These are phyloP conservation scores for Phialemoniopsis sp. DNA, from an alignment of 2,329 filamentous ascomycete genomes.

Conservation along the genomic window DNA sequence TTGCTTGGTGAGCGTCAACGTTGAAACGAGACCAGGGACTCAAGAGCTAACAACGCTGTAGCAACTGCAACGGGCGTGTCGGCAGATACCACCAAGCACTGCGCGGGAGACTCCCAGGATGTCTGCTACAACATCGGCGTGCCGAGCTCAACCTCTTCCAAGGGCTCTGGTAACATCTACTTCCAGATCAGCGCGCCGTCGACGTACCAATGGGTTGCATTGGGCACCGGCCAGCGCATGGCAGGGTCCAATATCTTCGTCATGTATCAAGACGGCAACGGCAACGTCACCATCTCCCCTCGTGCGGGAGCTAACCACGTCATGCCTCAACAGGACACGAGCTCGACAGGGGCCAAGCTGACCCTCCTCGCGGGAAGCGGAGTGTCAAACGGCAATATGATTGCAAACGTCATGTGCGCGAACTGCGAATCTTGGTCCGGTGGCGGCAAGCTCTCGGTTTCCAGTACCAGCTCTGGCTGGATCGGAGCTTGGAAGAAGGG, in stretches of 20 bases:
- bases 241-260: slow-evolving; percentile 56
- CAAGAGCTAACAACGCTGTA: too few relatives aligned
- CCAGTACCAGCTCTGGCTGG: slow-evolving; percentile 37
- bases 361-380: slow-evolving; percentile 57
- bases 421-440: slow-evolving; percentile 46
- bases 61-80: slow-evolving; percentile 12
- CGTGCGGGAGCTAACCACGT: slow-evolving; percentile 42
- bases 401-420: slow-evolving; percentile 54
- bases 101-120: slow-evolving; percentile 28
- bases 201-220: slow-evolving; percentile 50
- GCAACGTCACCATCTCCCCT: slow-evolving; percentile 59
- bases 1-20: too few relatives aligned
- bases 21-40: too few relatives aligned
- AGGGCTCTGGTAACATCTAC: slow-evolving; percentile 52
- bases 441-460: slow-evolving; percentile 31
- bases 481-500: slow-evolving; percentile 52
- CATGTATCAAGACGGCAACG: slow-evolving; percentile 53
- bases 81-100: slow-evolving; percentile 27
- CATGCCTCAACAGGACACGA: slow-evolving; percentile 40
- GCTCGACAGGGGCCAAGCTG: slow-evolving; percentile 33
- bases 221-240: slow-evolving; percentile 56
- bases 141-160: slow-evolving; percentile 41
- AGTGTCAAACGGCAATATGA: slow-evolving; percentile 39
- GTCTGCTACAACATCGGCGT: slow-evolving; percentile 55
- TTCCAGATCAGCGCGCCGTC: slow-evolving; percentile 55